phyloP scores from a whole-genome alignment of 2,329 filamentous ascomycete species.

The Bertia moriformis region DNA sequence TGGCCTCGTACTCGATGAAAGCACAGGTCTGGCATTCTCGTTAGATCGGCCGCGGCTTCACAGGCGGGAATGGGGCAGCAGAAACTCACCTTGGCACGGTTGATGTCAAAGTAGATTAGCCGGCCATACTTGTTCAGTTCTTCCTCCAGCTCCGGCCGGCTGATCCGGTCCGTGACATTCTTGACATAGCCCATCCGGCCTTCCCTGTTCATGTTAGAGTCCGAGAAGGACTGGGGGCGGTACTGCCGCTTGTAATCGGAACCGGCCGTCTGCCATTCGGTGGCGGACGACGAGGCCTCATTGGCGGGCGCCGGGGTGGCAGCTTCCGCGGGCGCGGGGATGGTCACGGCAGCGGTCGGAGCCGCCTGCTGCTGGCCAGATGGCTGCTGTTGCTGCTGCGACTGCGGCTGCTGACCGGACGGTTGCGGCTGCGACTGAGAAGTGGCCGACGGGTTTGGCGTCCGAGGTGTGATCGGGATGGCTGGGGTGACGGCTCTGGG shows the following conservation, averaged over 20 bases:
- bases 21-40: constrained; percentile 40
- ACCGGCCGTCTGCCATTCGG: constrained; percentile 86
- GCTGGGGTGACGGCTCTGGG: constrained; percentile 24
- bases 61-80: constrained; percentile 12
- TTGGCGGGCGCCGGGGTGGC: constrained; percentile 21
- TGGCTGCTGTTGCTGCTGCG: too few species aligned
- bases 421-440: constrained; percentile 10
- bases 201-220: constrained; percentile 55
- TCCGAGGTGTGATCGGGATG: constrained; percentile 20
- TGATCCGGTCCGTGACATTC: constrained; percentile 82
- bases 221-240: constrained; percentile 49
- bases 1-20: constrained; percentile 51
- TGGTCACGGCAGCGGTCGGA: too few species aligned
- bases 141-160: constrained; percentile 56
- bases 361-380: constrained; percentile 17
- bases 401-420: constrained; percentile 13
- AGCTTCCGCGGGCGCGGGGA: constrained; percentile 15
- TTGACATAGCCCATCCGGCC: constrained; percentile 81
- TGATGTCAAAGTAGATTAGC: constrained; percentile 62
- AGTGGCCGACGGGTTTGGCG: constrained; percentile 20
- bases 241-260: constrained; percentile 75
- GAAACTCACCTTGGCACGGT: constrained; percentile 74
- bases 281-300: constrained; percentile 38
- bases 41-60: constrained; percentile 4
- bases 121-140: constrained; percentile 60